phyloP scores from a whole-genome alignment of 768 basidiomycete genomes.

The Candolleomyces aberdarensis region DNA sequence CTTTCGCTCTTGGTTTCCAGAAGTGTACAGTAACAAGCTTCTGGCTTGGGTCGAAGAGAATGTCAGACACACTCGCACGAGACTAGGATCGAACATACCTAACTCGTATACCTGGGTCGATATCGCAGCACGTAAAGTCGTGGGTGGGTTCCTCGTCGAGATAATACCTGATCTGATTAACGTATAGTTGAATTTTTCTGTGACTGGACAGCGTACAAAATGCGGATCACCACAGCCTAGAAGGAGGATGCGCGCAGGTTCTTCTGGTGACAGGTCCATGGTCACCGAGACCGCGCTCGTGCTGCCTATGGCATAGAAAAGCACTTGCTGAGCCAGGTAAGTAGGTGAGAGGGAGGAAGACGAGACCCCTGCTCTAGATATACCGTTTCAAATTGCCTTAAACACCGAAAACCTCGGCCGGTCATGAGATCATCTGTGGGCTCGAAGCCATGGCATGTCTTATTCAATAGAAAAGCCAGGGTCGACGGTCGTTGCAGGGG shows the following conservation, averaged over 20 bases:
- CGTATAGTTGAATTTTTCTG: constrained; percentile 24
- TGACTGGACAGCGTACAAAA: constrained; percentile 47
- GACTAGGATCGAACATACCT: background rate
- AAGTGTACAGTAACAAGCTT: constrained; percentile 46
- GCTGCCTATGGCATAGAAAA: constrained; percentile 63
- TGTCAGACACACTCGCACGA: background rate
- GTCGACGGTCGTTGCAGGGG: too few species aligned
- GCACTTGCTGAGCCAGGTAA: constrained; percentile 39
- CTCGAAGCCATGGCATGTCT: too few species aligned
- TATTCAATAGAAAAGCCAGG: too few species aligned
- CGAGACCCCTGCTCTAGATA: too few species aligned
- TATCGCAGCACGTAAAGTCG: constrained; percentile 52
- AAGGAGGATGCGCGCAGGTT: constrained; percentile 43
- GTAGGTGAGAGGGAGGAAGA: constrained; percentile 17
- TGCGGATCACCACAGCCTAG: constrained; percentile 57
- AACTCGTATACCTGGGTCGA: constrained; percentile 48
- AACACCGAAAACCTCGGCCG: too few species aligned
- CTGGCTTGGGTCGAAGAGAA: constrained; percentile 33
- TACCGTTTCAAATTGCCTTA: too few species aligned
- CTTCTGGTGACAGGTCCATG: constrained; percentile 43
- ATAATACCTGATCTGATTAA: background rate
- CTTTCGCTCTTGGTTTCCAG: constrained; percentile 62
- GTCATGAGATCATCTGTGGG: too few species aligned
- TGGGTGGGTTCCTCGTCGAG: background rate
- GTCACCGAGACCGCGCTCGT: constrained; percentile 54